Conservation (phyloP, 805 yeast genomes). For the Candida ovalis region DNA sequence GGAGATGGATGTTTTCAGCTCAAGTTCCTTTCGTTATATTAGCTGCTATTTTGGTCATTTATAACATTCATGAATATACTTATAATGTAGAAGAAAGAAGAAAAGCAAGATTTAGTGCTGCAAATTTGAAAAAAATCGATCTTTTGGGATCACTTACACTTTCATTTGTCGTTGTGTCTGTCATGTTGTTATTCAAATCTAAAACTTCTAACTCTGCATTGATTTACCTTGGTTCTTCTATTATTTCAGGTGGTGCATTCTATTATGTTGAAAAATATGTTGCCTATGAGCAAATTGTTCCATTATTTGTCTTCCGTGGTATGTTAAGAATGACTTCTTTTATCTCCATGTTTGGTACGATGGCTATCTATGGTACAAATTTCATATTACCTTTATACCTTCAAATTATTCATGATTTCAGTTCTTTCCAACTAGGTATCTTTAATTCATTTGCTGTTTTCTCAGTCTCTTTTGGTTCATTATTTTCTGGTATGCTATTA, state of each 20-base stretch:
- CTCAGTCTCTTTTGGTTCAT: slow-evolving; percentile 37
- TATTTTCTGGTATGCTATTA: slow-evolving; percentile 34
- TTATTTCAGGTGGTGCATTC: slow-evolving; percentile 21
- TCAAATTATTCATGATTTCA: slow-evolving; percentile 40
- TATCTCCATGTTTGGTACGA: slow-evolving; percentile 34
- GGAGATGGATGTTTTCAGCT: slow-evolving; percentile 42
- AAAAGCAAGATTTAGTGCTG: slow-evolving; percentile 28
- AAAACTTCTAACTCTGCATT: slow-evolving; percentile 6
- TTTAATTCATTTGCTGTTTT: slow-evolving; percentile 40
- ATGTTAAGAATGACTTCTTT: slow-evolving; percentile 36
- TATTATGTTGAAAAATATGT: slow-evolving; percentile 32
- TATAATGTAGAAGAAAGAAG: slow-evolving; percentile 20
- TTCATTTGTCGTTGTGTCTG: slow-evolving; percentile 31
- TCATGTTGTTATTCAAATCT: slow-evolving; percentile 33
- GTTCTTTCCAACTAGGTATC: slow-evolving; percentile 35
- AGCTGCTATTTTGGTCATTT: slow-evolving; percentile 24
- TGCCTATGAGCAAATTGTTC: slow-evolving; percentile 38
- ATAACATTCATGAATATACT: slow-evolving; percentile 33
- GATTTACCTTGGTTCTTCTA: slow-evolving; percentile 11
- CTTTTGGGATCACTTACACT: slow-evolving; percentile 37
- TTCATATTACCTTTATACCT: slow-evolving; percentile 39
- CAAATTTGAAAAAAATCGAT: slow-evolving; percentile 37
- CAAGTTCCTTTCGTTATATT: slow-evolving; percentile 37
- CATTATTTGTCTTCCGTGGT: slow-evolving; percentile 37
- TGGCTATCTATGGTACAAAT: slow-evolving; percentile 33